Evolutionary conservation across 2,329 filamentous ascomycete genomes (phyloP).

Genomic region (Metarhizium anisopliae): DNA sequence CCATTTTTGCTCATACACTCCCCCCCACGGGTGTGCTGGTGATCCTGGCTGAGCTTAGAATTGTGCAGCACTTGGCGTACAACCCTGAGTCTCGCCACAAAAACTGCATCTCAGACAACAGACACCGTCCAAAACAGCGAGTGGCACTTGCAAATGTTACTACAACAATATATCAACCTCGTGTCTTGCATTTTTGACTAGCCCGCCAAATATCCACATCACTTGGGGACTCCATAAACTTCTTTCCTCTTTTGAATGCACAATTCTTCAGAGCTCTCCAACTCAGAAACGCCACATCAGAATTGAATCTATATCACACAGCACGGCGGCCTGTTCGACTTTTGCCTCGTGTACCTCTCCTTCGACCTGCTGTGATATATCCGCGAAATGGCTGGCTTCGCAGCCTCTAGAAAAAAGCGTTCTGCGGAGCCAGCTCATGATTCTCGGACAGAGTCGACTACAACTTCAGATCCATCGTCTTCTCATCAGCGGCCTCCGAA

Average conservation of each 20-base stretch:
- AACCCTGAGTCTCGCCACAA: not conserved
- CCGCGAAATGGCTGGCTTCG: conserved; percentile 3
- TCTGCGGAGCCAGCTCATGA: conserved; percentile 3
- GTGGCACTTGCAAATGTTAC: not conserved
- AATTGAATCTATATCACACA: not conserved
- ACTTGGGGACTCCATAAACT: not conserved
- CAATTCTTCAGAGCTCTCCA: not conserved
- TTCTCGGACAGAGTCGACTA: not conserved
- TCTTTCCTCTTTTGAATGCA: not conserved
- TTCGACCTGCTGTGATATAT: not conserved
- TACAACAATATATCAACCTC: not conserved
- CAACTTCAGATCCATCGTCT: not conserved
- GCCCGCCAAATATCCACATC: not conserved
- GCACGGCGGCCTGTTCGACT: not conserved
- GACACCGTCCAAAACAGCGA: not conserved
- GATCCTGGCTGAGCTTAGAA: not conserved
- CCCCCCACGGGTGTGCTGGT: not conserved
- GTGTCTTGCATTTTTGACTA: not conserved
- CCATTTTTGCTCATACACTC: not conserved
- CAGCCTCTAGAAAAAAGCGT: conserved; percentile 1
- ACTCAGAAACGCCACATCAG: not conserved
- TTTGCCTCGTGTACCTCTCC: not conserved
- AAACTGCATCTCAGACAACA: not conserved
- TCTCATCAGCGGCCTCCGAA: not conserved
- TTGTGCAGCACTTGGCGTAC: not conserved